phyloP scores from a whole-genome alignment of 2,329 filamentous ascomycete genomes.

The Parascedosporium putredinis region DNA sequence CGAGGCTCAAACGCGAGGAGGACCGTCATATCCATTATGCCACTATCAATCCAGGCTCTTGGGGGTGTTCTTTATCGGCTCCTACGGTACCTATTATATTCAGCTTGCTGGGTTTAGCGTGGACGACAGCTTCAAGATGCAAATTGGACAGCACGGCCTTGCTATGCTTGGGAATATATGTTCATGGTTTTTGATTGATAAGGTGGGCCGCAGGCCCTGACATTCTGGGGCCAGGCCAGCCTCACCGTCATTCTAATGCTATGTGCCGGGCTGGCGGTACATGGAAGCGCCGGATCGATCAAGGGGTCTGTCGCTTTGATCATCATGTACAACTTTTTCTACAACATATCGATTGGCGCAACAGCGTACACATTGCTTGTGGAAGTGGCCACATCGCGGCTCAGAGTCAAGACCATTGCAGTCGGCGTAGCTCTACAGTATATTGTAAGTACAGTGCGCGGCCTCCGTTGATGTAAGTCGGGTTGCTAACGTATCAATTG shows the following conservation, averaged over 20 bases:
- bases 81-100: slow-evolving; percentile 32
- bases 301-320: slow-evolving; percentile 24
- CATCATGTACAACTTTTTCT: slow-evolving; percentile 26
- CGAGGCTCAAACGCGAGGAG: slow-evolving; percentile 25
- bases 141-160: slow-evolving; percentile 28
- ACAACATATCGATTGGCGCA: slow-evolving; percentile 21
- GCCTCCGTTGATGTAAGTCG: too few relatives aligned
- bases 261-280: slow-evolving; percentile 23
- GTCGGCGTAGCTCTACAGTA: slow-evolving; percentile 25
- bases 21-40: slow-evolving; percentile 27
- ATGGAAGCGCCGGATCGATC: slow-evolving; percentile 11
- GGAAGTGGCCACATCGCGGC: slow-evolving; percentile 26
- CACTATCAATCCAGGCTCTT: slow-evolving; percentile 24
- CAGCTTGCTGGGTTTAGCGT: slow-evolving; percentile 30
- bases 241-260: slow-evolving; percentile 28
- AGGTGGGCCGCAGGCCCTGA: slow-evolving; percentile 25
- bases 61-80: slow-evolving; percentile 24
- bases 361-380: slow-evolving; percentile 22
- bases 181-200: slow-evolving; percentile 27
- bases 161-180: slow-evolving; percentile 29
- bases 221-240: slow-evolving; percentile 20
- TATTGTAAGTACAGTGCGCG: too few relatives aligned
- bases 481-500: too few relatives aligned
- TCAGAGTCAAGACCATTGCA: slow-evolving; percentile 28
- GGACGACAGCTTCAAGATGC: slow-evolving; percentile 23